These are phyloP conservation scores for Chlorociboria aeruginascens DNA, from an alignment of 495 filamentous ascomycete genomes.

Conservation along the genomic window DNA sequence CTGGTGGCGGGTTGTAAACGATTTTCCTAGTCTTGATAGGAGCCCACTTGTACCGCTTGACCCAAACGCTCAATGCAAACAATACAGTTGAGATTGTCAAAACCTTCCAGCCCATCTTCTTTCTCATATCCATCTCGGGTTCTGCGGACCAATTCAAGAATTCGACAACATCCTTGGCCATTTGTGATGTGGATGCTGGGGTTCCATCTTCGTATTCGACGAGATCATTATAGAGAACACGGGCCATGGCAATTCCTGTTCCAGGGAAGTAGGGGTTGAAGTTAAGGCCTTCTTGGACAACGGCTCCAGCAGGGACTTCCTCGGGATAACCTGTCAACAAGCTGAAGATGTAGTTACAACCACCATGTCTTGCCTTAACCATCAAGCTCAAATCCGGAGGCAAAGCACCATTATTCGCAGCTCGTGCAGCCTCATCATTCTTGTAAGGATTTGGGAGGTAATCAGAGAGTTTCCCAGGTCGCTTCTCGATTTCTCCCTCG, in stretches of 20 bases:
- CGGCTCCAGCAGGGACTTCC: slow-evolving; percentile 79
- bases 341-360: slow-evolving; percentile 96
- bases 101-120: slow-evolving; percentile 98
- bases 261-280: slow-evolving; percentile 99
- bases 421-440: slow-evolving; percentile 97
- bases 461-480: slow-evolving; percentile 94
- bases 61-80: slow-evolving; percentile 83
- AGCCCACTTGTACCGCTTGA: slow-evolving; percentile 99
- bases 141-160: slow-evolving; percentile 99
- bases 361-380: slow-evolving; percentile 93
- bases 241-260: slow-evolving; percentile 97
- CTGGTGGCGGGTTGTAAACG: slow-evolving; percentile 27
- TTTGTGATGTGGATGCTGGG: slow-evolving; percentile 87
- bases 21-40: slow-evolving; percentile 91
- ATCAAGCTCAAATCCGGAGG: slow-evolving; percentile 97
- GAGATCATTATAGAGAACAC: slow-evolving; percentile 92
- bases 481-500: slow-evolving; percentile 94
- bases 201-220: slow-evolving; percentile 99
- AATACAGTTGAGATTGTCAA: slow-evolving; percentile 65
- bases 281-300: slow-evolving; percentile 77
- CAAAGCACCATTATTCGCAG: slow-evolving; percentile 95
- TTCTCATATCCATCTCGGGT: slow-evolving; percentile 96
- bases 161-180: slow-evolving; percentile 98
- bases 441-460: slow-evolving; percentile 92
- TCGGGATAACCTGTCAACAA: slow-evolving; percentile 98